A percentile compares a stretch with the other conserved stretches of the same genome.
Conservation (phyloP, 2,329 filamentous ascomycete genomes). For the Thelonectria olida region DNA sequence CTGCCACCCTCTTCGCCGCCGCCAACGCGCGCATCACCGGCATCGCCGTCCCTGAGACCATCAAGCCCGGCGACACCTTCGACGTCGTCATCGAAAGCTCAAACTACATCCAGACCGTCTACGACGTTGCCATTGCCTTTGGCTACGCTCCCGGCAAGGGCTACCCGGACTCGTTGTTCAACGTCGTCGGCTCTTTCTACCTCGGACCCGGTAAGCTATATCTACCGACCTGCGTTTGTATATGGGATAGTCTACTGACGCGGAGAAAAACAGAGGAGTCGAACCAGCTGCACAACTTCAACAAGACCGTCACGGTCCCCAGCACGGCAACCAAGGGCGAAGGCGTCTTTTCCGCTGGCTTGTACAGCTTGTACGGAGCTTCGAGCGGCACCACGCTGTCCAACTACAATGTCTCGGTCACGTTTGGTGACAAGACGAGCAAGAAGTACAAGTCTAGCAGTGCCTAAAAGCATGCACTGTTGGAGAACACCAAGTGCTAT, state of each 20-base stretch:
- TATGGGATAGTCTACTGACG: too few species aligned
- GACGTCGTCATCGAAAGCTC: conserved; percentile 50
- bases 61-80: conserved; percentile 50
- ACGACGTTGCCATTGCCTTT: conserved; percentile 56
- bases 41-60: conserved; percentile 51
- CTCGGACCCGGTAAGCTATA: conserved; percentile 45
- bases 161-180: conserved; percentile 43
- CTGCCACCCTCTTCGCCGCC: conserved; percentile 38
- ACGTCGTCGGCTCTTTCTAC: conserved; percentile 42
- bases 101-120: conserved; percentile 55
- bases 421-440: conserved; percentile 10
- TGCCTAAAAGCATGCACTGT: too few species aligned
- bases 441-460: conserved; percentile 6
- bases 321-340: conserved; percentile 29
- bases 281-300: conserved; percentile 35
- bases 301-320: conserved; percentile 41
- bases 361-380: conserved; percentile 44
- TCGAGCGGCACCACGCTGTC: conserved; percentile 4
- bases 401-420: conserved; percentile 19
- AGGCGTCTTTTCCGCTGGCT: conserved; percentile 37
- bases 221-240: too few species aligned
- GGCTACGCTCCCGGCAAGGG: conserved; percentile 43
- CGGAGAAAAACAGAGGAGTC: conserved; percentile 29
- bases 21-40: conserved; percentile 53
- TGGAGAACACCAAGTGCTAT: too few species aligned